Conservation (phyloP, 2,329 filamentous ascomycete species). For the Microsporum canis region DNA sequence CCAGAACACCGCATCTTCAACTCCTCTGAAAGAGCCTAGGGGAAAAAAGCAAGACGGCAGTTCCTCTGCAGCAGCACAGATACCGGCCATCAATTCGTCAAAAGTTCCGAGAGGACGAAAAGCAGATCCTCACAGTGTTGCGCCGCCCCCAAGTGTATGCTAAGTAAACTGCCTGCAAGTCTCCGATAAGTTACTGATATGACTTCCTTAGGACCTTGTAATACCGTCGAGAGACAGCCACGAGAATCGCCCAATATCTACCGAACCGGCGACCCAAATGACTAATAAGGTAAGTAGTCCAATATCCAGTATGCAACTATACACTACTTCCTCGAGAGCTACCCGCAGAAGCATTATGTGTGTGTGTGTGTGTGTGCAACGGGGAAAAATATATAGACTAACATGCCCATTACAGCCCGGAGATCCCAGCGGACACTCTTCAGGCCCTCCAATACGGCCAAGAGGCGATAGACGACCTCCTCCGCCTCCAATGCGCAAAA, state of each 20-base stretch:
- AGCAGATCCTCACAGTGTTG: conserved; percentile 16
- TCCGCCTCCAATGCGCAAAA: conserved; percentile 27
- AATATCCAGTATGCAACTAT: not conserved
- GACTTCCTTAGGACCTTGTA: conserved; percentile 25
- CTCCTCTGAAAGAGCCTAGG: conserved; percentile 16
- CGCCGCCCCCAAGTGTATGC: conserved; percentile 18
- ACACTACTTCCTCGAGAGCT: not conserved
- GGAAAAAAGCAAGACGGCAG: conserved; percentile 10
- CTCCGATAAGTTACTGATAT: conserved; percentile 7
- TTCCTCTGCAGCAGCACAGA: not conserved
- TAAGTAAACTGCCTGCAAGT: conserved; percentile 11
- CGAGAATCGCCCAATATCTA: conserved; percentile 19
- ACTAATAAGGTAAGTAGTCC: not conserved
- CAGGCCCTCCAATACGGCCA: not conserved
- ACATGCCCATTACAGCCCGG: not conserved
- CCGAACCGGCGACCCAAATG: conserved; percentile 1
- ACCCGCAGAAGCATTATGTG: not conserved
- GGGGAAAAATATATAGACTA: not conserved
- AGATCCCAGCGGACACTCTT: not conserved
- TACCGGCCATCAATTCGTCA: conserved; percentile 16
- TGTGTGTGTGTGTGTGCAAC: not conserved
- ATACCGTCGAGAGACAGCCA: conserved; percentile 31
- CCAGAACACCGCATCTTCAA: conserved; percentile 14
- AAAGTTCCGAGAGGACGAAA: conserved; percentile 16
- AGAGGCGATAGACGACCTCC: conserved; percentile 1